These are phyloP conservation scores for Taiozyma onychis DNA, from an alignment of 1,139 yeast species.

Conservation along the genomic window DNA sequence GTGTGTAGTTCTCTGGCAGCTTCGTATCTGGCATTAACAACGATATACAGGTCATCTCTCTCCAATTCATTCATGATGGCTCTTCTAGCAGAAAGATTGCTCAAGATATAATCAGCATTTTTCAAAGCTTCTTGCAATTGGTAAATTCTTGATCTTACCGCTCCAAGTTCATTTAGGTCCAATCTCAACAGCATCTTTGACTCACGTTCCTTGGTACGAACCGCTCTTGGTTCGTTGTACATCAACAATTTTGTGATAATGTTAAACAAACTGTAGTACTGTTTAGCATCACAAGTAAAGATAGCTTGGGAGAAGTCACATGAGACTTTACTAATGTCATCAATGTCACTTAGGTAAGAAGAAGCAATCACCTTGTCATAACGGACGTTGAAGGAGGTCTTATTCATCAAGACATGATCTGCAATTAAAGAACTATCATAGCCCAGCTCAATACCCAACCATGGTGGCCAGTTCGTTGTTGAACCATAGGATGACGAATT, in stretches of 20 bases:
- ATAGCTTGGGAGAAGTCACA: slow-evolving; percentile 69
- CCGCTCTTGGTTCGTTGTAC: slow-evolving; percentile 58
- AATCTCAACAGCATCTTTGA: slow-evolving; percentile 65
- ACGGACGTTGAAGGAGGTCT: slow-evolving; percentile 56
- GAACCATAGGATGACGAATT: slow-evolving; percentile 38
- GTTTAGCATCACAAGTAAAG: slow-evolving; percentile 65
- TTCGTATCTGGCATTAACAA: slow-evolving; percentile 25
- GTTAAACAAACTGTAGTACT: slow-evolving; percentile 62
- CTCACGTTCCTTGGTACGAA: slow-evolving; percentile 51
- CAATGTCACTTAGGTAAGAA: slow-evolving; percentile 27
- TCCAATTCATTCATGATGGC: slow-evolving; percentile 29
- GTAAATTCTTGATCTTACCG: slow-evolving; percentile 46
- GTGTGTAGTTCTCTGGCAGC: slow-evolving; percentile 27
- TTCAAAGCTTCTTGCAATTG: slow-evolving; percentile 53
- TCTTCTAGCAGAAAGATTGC: slow-evolving; percentile 30
- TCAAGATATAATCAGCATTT: slow-evolving; percentile 38
- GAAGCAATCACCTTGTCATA: slow-evolving; percentile 36
- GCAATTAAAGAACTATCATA: slow-evolving; percentile 60
- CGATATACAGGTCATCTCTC: slow-evolving; percentile 26
- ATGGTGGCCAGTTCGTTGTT: slow-evolving; percentile 68
- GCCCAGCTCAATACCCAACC: slow-evolving; percentile 73
- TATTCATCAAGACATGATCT: slow-evolving; percentile 54
- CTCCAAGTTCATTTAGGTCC: slow-evolving; percentile 57
- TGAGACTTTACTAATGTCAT: slow-evolving; percentile 37
- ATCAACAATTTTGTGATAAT: slow-evolving; percentile 62